A percentile compares a stretch with the other conserved stretches of the same genome.
phyloP scores from a whole-genome alignment of 768 basidiomycete species.

The Boletellus emodensis region DNA sequence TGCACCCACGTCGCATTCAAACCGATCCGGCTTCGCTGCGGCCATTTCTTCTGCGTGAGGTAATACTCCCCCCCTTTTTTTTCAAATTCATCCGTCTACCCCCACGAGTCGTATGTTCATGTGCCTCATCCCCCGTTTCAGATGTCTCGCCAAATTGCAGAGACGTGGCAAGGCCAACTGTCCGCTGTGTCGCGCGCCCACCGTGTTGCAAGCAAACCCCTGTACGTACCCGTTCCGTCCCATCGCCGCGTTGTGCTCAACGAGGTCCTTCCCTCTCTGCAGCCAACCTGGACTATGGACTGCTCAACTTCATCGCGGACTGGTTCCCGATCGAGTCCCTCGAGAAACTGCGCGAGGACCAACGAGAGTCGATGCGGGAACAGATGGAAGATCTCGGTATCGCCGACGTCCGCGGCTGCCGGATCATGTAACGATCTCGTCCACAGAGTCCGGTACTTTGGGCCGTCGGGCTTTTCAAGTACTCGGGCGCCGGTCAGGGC shows the following conservation, averaged over 20 bases:
- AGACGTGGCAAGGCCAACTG: conserved; percentile 70
- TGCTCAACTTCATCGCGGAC: conserved; percentile 82
- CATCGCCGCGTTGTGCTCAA: not conserved
- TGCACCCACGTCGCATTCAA: conserved; percentile 91
- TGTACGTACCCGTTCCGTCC: conserved; percentile 44
- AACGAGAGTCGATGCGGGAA: conserved; percentile 69
- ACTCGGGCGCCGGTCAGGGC: too few relatives aligned
- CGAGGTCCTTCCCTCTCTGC: not conserved
- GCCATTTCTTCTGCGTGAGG: conserved; percentile 75
- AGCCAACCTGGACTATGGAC: conserved; percentile 78
- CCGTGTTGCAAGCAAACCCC: conserved; percentile 72
- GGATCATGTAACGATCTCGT: conserved; percentile 35
- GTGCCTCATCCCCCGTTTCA: conserved; percentile 8
- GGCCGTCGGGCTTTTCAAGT: too few relatives aligned
- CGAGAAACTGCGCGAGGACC: conserved; percentile 70
- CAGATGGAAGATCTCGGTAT: conserved; percentile 64
- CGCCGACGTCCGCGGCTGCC: conserved; percentile 30
- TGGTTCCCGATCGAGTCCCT: conserved; percentile 88
- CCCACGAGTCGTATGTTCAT: too few relatives aligned
- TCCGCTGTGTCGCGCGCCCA: conserved; percentile 79
- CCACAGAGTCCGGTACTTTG: too few relatives aligned
- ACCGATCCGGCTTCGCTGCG: conserved; percentile 77
- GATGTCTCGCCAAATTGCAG: conserved; percentile 89
- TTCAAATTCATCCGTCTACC: not conserved
- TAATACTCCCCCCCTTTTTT: conserved; percentile 16